phyloP scores from a whole-genome alignment of 2,329 filamentous ascomycete species.

The Basipetospora chlamydospora region DNA sequence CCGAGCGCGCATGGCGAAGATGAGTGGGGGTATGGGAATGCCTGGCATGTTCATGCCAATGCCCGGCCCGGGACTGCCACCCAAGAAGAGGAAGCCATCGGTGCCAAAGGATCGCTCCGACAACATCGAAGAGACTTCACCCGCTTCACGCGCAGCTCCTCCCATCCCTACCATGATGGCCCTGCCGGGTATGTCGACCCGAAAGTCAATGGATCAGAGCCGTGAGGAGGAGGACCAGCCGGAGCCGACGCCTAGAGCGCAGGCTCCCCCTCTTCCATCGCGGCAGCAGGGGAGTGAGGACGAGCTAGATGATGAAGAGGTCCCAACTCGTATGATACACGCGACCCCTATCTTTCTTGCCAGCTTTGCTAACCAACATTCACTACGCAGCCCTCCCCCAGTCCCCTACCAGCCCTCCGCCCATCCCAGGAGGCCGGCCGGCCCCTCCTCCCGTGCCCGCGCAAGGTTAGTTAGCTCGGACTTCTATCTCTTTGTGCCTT shows the following conservation, averaged over 20 bases:
- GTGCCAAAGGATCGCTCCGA: not conserved
- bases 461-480: slow-evolving; percentile 35
- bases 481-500: slow-evolving; percentile 18
- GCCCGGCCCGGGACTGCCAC: slow-evolving; percentile 29
- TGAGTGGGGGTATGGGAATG: slow-evolving; percentile 97
- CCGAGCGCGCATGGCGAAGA: slow-evolving; percentile 91
- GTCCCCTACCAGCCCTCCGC: slow-evolving; percentile 22
- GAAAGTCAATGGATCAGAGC: slow-evolving; percentile 16
- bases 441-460: slow-evolving; percentile 42
- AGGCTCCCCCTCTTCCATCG: not conserved
- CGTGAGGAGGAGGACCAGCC: slow-evolving; percentile 19
- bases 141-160: slow-evolving; percentile 28
- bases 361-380: not conserved
- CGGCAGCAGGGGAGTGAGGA: not conserved
- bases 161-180: slow-evolving; percentile 47
- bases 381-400: slow-evolving; percentile 6
- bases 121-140: slow-evolving; percentile 28
- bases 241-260: slow-evolving; percentile 6
- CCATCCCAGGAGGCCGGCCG: slow-evolving; percentile 35
- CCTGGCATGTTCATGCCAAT: slow-evolving; percentile 76
- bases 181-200: slow-evolving; percentile 58
- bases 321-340: slow-evolving; percentile 1
- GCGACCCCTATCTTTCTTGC: not conserved
- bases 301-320: not conserved
- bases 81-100: slow-evolving; percentile 38